Evolutionary conservation across 495 filamentous ascomycete genomes (phyloP).

Genomic region (Glutinoglossum americanum): DNA sequence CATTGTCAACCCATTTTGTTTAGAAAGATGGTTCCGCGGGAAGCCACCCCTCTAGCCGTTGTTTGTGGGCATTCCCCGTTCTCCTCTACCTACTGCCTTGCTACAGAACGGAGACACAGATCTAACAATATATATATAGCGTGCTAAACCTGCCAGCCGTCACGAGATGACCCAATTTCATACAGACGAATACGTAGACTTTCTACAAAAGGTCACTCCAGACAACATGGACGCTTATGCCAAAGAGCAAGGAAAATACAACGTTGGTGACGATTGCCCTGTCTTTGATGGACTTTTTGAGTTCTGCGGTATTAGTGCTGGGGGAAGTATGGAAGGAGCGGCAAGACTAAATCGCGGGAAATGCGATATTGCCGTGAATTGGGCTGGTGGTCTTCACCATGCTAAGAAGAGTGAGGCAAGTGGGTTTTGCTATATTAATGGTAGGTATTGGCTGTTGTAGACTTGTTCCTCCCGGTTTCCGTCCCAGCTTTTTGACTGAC

Average conservation of each 20-base stretch:
- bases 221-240: slow-evolving; percentile 94
- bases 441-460: slow-evolving; percentile 23
- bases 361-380: slow-evolving; percentile 93
- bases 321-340: slow-evolving; percentile 92
- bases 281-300: slow-evolving; percentile 97
- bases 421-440: slow-evolving; percentile 97
- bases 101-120: background rate
- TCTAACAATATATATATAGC: slow-evolving; percentile 27
- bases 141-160: slow-evolving; percentile 87
- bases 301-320: slow-evolving; percentile 93
- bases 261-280: slow-evolving; percentile 93
- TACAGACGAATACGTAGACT: slow-evolving; percentile 98
- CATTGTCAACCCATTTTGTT: background rate
- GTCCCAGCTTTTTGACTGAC: background rate
- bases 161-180: slow-evolving; percentile 99
- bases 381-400: slow-evolving; percentile 93
- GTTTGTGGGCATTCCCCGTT: no score
- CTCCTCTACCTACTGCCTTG: background rate
- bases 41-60: no score
- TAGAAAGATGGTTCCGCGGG: background rate
- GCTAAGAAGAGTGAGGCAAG: slow-evolving; percentile 93
- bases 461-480: background rate
- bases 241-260: slow-evolving; percentile 90
- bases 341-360: slow-evolving; percentile 80
- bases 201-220: slow-evolving; percentile 84